Conservation (phyloP, 2,329 filamentous ascomycete genomes). For the Penicillium palitans region DNA sequence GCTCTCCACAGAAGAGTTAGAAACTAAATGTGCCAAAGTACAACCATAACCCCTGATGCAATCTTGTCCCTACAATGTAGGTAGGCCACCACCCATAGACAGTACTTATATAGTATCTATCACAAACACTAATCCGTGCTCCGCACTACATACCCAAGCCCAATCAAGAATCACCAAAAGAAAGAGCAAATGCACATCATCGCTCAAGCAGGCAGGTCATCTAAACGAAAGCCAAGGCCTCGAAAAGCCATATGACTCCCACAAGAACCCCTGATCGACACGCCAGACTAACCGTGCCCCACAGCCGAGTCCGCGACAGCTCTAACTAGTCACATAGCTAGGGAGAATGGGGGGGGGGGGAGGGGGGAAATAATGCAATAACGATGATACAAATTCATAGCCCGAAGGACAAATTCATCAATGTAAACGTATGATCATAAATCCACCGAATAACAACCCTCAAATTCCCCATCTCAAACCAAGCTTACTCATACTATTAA, state of each 20-base stretch:
- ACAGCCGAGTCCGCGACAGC: neutral
- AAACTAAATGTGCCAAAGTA: neutral
- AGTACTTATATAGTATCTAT: neutral
- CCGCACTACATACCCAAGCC: neutral
- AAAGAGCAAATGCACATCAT: neutral
- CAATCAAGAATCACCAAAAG: neutral
- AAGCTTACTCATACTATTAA: neutral
- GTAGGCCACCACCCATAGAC: neutral
- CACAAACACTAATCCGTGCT: neutral
- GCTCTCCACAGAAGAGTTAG: neutral
- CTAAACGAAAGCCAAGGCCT: neutral
- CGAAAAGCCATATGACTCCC: slow-evolving; percentile 3
- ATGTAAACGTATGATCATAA: too few species aligned
- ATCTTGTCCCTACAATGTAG: neutral
- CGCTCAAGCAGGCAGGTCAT: slow-evolving; percentile 9
- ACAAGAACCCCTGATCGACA: slow-evolving; percentile 13
- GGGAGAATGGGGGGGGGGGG: neutral
- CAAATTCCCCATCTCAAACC: neutral
- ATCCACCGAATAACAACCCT: neutral
- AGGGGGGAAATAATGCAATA: neutral
- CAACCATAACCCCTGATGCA: neutral
- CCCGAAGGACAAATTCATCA: neutral
- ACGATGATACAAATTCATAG: neutral
- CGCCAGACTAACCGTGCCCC: neutral
- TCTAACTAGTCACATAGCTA: neutral